Evolutionary conservation across 345 rosid species (phyloP).

Genomic region (Mercurialis annua): DNA sequence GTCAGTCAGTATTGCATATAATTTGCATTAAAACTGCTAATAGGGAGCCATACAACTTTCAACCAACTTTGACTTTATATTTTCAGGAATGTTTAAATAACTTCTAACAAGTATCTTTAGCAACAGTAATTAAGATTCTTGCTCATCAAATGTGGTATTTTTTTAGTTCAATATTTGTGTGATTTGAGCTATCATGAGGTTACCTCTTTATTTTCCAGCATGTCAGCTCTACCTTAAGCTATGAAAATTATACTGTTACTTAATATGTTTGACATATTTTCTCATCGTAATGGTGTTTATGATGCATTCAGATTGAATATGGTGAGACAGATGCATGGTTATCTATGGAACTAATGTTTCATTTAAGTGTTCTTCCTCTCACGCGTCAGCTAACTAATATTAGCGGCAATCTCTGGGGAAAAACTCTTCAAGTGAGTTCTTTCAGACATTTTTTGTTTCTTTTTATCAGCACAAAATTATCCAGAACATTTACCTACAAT

Average conservation of each 20-base stretch:
- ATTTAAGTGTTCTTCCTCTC: conserved; percentile 92
- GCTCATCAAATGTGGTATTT: not conserved
- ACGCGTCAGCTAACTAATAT: conserved; percentile 96
- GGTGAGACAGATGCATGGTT: conserved; percentile 99
- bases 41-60: too few relatives aligned
- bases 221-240: conserved; percentile 8
- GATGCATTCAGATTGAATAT: conserved; percentile 66
- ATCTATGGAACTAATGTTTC: conserved; percentile 98
- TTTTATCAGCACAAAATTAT: conserved; percentile 7
- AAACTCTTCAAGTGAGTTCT: conserved; percentile 85
- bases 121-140: not conserved
- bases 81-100: not conserved
- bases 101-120: conserved; percentile 3
- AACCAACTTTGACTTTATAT: too few relatives aligned
- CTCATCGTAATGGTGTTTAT: conserved; percentile 24
- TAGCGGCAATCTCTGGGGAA: conserved; percentile 98
- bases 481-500: not conserved
- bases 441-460: not conserved
- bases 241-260: not conserved
- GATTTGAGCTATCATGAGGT: not conserved
- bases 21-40: not conserved
- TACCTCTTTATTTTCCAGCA: not conserved
- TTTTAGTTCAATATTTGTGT: not conserved
- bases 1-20: not conserved
- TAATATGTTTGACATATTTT: conserved; percentile 7